phyloP scores from a whole-genome alignment of 495 filamentous ascomycete species.

The Xylaria acuta region DNA sequence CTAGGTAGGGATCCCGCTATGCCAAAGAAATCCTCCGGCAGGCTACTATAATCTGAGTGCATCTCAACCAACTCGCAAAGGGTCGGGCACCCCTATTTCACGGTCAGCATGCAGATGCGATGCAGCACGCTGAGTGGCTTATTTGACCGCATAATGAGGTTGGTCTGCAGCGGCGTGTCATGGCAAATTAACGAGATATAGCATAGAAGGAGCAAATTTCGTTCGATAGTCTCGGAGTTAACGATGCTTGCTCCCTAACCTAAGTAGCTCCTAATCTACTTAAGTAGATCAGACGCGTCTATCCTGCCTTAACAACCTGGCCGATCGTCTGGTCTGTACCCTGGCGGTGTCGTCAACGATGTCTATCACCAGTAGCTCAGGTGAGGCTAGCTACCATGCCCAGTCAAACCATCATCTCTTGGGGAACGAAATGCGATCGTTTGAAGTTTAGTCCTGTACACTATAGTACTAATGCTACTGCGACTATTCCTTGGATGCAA shows the following conservation, averaged over 20 bases:
- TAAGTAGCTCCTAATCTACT: neutral
- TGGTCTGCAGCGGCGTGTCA: neutral
- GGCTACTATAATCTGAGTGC: conserved; percentile 23
- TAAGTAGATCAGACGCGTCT: neutral
- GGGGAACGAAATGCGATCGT: neutral
- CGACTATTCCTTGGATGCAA: neutral
- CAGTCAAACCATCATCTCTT: neutral
- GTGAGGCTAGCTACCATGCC: neutral
- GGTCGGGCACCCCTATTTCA: neutral
- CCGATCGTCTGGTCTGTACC: neutral
- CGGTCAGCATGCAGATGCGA: conserved; percentile 18
- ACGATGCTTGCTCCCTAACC: neutral
- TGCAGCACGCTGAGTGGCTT: neutral
- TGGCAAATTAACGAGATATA: neutral
- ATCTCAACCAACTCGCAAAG: neutral
- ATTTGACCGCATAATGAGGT: neutral
- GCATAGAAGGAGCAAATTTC: neutral
- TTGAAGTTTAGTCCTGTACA: neutral
- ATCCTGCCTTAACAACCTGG: neutral
- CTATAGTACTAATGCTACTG: conserved; percentile 2
- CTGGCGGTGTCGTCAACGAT: neutral
- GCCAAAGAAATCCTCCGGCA: conserved; percentile 9
- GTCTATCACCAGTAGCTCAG: neutral
- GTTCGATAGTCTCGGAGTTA: neutral
- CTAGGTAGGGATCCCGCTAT: neutral